Conservation (phyloP, 1,139 yeast genomes). For the Magnusiomyces suaveolens region DNA sequence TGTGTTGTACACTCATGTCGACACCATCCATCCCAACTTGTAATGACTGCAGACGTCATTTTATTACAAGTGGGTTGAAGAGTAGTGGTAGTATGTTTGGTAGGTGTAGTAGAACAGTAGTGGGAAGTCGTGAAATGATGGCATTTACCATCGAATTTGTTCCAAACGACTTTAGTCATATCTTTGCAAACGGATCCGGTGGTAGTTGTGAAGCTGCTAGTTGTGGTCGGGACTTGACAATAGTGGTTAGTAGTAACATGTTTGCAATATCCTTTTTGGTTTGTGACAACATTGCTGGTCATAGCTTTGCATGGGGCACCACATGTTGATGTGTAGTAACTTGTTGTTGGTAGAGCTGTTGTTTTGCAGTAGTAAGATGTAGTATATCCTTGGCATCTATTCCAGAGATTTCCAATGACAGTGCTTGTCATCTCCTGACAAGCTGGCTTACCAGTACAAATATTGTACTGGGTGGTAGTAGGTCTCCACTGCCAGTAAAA, state of each 20-base stretch:
- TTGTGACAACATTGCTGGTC: background rate
- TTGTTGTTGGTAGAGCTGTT: background rate
- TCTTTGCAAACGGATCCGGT: background rate
- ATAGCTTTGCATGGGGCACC: background rate
- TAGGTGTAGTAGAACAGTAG: background rate
- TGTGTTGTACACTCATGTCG: background rate
- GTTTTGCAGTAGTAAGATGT: background rate
- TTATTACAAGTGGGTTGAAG: background rate
- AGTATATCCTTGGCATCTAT: background rate
- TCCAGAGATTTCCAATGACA: background rate
- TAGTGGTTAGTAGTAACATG: background rate
- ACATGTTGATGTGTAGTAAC: background rate
- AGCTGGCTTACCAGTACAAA: background rate
- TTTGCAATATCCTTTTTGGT: background rate
- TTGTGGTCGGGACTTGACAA: background rate
- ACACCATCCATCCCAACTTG: slow-evolving; percentile 1
- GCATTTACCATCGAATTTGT: background rate
- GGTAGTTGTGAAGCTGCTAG: background rate
- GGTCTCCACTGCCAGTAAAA: background rate
- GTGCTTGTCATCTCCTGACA: background rate
- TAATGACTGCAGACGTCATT: background rate
- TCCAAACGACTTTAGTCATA: background rate
- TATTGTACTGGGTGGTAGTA: background rate
- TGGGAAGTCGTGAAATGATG: background rate
- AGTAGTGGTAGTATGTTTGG: background rate